These are phyloP conservation scores for Kodamaea leandrae DNA, from an alignment of 805 yeast species.

Conservation along the genomic window DNA sequence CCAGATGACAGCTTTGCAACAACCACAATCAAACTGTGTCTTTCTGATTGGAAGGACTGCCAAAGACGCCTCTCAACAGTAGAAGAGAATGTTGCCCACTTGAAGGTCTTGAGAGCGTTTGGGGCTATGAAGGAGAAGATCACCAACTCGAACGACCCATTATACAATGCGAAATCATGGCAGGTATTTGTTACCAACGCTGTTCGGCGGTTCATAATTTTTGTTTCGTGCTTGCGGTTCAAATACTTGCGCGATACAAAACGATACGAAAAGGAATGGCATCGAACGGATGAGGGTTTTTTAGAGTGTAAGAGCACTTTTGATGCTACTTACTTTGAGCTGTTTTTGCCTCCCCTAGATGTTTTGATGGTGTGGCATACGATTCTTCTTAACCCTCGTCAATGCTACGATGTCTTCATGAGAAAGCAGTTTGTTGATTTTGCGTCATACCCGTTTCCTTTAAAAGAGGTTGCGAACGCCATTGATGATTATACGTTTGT, in stretches of 20 bases:
- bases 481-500: conserved; percentile 14
- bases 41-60: too few species aligned
- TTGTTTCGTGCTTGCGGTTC: conserved; percentile 18
- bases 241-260: too few species aligned
- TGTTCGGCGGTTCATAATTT: conserved; percentile 20
- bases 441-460: conserved; percentile 20
- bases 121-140: conserved; percentile 16
- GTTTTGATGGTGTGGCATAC: conserved; percentile 25
- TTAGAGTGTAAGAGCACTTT: not conserved
- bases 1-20: too few species aligned
- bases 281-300: too few species aligned
- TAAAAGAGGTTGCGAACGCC: conserved; percentile 10
- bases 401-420: conserved; percentile 15
- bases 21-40: too few species aligned
- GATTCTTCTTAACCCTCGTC: conserved; percentile 19
- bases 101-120: conserved; percentile 23
- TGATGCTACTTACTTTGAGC: not conserved
- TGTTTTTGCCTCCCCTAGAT: conserved; percentile 21
- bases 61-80: too few species aligned
- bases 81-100: conserved; percentile 22
- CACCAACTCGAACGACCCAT: not conserved
- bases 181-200: conserved; percentile 23
- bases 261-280: too few species aligned
- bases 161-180: conserved; percentile 17
- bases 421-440: conserved; percentile 17